Evolutionary conservation across 192 early-diverging fungal species (phyloP).

Genomic region (Backusella circina): DNA sequence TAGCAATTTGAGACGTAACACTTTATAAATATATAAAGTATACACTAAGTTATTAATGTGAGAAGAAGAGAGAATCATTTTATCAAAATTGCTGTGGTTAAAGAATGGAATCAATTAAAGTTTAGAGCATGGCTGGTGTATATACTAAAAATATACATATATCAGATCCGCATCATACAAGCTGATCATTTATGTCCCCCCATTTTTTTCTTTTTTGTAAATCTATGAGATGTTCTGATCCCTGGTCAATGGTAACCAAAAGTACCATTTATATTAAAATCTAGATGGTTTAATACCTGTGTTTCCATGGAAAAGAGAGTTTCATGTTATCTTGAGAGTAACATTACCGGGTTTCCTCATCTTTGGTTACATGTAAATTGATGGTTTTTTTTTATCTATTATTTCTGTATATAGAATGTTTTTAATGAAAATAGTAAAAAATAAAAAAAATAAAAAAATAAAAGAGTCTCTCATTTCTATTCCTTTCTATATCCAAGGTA

Average conservation of each 20-base stretch:
- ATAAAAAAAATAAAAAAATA: too few relatives aligned
- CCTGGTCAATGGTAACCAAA: neutral
- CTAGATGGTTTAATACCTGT: neutral
- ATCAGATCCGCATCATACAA: neutral
- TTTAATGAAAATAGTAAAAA: too few relatives aligned
- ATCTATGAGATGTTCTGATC: neutral
- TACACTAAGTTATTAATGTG: neutral
- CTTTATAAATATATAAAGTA: neutral
- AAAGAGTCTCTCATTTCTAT: neutral
- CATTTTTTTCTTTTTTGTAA: neutral
- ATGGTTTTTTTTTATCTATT: too few relatives aligned
- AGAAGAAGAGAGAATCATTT: neutral
- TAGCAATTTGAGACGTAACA: neutral
- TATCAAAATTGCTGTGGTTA: neutral
- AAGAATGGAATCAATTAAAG: neutral
- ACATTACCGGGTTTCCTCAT: neutral
- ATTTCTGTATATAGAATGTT: too few relatives aligned
- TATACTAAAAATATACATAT: neutral
- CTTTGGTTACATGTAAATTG: too few relatives aligned
- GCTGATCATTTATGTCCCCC: neutral
- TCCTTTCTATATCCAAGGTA: neutral
- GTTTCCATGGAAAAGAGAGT: neutral
- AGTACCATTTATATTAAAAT: neutral
- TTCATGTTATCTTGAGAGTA: neutral
- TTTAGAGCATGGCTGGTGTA: too few relatives aligned